Base-by-base conservation (phyloP, 306 rosid species). In the Benincasa hispida region DNA sequence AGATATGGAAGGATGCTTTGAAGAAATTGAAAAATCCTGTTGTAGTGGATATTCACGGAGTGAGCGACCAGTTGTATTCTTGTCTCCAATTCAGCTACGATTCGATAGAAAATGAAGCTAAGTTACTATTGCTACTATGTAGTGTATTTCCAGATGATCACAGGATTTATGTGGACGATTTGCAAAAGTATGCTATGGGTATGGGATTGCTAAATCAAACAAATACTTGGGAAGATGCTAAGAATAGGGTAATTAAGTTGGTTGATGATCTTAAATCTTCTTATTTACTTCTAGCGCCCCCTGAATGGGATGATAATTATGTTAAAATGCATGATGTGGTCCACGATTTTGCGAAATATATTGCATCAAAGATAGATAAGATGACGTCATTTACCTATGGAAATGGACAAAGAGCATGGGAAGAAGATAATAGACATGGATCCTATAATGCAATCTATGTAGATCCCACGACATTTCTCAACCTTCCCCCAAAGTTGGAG, bases 241-340 rank as follows among this genome's bases (percentile, higher is more conserved):
- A 81, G 59, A 60, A 30, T 2, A 72, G 25, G 8, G 45, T 78
- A 5, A 7, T 30, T 17, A 13, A 32, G 0, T 32, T 78, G 24
- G 11, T 70, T 14, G 48, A 42, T 14, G 21, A 32, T 32, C 78
- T 84, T 7, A 80, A 57, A 25, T 67, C 72, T 48, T 48, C 57
- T 3, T 47, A 76, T 18, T 30, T 83, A 28, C 65, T 84, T 0
- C 24, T 74, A 53, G 45, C 27, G 3, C 69, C 69, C 5, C 13
- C 0, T n/a, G 5, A 39, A 39, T 5, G 8, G 5, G 3, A 5
- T 2, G 27, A 75, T 18, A 3, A 65, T 3, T 9, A 10, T 8
- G 70, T 76, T 10, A 24, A 56, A 63, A 84, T 84, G 82, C 87
- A 84, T 25, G 84, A 84, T 10, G 67, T 81, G 12, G 24, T 81